These are phyloP conservation scores for Pichia sp. DNA, from an alignment of 1,139 yeast genomes.

Conservation along the genomic window DNA sequence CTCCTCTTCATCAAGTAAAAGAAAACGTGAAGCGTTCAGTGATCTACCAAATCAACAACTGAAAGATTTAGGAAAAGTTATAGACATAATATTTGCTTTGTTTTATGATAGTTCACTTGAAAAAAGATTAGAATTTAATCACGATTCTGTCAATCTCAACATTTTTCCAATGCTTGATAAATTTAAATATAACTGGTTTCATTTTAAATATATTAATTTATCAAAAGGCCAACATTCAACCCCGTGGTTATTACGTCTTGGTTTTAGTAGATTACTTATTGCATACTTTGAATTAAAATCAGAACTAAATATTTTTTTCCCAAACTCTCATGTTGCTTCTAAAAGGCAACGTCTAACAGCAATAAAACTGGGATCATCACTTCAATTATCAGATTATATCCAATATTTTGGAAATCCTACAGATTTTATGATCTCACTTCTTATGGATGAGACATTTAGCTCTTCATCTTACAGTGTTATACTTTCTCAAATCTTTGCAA, in stretches of 20 bases:
- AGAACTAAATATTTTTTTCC: not conserved
- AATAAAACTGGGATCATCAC: not conserved
- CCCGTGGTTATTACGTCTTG: conserved; percentile 35
- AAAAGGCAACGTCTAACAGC: conserved; percentile 3
- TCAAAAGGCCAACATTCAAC: conserved; percentile 20
- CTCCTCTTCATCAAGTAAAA: not conserved
- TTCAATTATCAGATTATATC: conserved; percentile 7
- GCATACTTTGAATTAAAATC: conserved; percentile 27
- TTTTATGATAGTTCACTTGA: conserved; percentile 15
- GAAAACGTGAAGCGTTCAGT: not conserved
- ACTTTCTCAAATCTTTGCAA: conserved; percentile 10
- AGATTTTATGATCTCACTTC: conserved; percentile 7
- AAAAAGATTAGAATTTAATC: conserved; percentile 22
- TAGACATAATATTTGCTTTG: conserved; percentile 16
- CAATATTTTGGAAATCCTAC: conserved; percentile 5
- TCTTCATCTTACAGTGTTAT: not conserved
- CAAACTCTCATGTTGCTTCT: not conserved
- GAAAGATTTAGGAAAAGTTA: conserved; percentile 13
- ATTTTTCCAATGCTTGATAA: conserved; percentile 7
- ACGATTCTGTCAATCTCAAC: conserved; percentile 25
- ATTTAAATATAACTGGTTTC: conserved; percentile 29
- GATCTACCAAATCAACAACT: not conserved
- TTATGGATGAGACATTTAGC: conserved; percentile 3
- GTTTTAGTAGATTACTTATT: conserved; percentile 29
- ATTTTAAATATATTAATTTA: conserved; percentile 28